phyloP scores from a whole-genome alignment of 1,284 basidiomycete genomes.

The Pseudozyma tsukubaensis region DNA sequence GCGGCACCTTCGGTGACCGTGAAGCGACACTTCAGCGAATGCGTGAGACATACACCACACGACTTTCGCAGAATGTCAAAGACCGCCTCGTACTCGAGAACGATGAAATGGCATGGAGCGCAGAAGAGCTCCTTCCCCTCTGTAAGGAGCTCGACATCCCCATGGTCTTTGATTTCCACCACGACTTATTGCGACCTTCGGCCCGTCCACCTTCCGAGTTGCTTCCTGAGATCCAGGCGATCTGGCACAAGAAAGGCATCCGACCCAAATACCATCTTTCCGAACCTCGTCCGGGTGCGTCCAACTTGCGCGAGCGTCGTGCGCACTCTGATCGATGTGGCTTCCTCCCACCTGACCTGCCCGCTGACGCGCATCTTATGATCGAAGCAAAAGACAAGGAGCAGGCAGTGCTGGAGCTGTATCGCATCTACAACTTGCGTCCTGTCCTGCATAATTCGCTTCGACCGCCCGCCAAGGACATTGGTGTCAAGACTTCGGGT shows the following conservation, averaged over 20 bases:
- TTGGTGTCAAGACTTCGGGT: constrained; percentile 69
- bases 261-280: constrained; percentile 89
- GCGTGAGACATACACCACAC: constrained; percentile 76
- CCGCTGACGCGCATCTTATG: constrained; percentile 78
- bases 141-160: constrained; percentile 86
- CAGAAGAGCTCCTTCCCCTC: constrained; percentile 83
- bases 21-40: constrained; percentile 78
- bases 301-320: constrained; percentile 74
- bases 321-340: constrained; percentile 86
- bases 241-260: constrained; percentile 79
- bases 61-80: constrained; percentile 77
- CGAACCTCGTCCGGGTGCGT: constrained; percentile 70
- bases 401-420: constrained; percentile 87
- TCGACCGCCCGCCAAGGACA: constrained; percentile 70
- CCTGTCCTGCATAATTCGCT: constrained; percentile 75
- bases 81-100: constrained; percentile 86
- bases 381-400: constrained; percentile 94
- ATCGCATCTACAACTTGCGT: constrained; percentile 80
- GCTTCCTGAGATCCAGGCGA: constrained; percentile 79
- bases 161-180: constrained; percentile 70
- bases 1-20: constrained; percentile 85
- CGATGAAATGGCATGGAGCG: constrained; percentile 89
- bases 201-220: constrained; percentile 71
- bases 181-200: constrained; percentile 68
- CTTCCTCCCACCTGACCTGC: constrained; percentile 74